Evolutionary conservation across 345 rosid species (phyloP).

Genomic region (Gossypium stocksii): DNA sequence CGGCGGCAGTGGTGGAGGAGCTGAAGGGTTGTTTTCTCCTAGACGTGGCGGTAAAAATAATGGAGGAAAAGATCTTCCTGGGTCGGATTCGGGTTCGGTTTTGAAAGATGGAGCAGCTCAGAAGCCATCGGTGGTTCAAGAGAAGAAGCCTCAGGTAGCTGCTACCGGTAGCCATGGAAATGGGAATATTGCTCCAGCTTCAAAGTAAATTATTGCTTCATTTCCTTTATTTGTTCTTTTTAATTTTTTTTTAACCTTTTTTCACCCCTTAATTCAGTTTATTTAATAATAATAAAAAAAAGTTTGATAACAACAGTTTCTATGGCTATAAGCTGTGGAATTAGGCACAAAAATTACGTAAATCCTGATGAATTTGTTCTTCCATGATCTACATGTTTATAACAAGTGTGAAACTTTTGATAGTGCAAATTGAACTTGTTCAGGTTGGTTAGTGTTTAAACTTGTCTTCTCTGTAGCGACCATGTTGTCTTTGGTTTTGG

Average conservation of each 20-base stretch:
- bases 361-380: not conserved
- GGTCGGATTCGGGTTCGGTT: constrained; percentile 24
- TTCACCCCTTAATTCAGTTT: not conserved
- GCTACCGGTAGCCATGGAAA: constrained; percentile 28
- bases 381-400: not conserved
- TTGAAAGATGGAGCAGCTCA: constrained; percentile 37
- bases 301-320: not conserved
- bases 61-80: constrained; percentile 19
- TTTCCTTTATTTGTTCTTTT: not conserved
- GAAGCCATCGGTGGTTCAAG: constrained; percentile 32
- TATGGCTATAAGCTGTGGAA: not conserved
- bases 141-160: constrained; percentile 32
- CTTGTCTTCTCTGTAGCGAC: not conserved
- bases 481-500: not conserved
- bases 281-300: not conserved
- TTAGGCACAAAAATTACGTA: not conserved
- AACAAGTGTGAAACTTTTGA: not conserved
- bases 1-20: constrained; percentile 30
- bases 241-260: not conserved
- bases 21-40: constrained; percentile 28
- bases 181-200: constrained; percentile 37
- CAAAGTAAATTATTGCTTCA: constrained; percentile 33
- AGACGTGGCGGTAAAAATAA: constrained; percentile 13
- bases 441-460: not conserved
- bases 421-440: not conserved